Conservation (phyloP, 73 alveolate species). For the Paramecium pentaurelia region DNA sequence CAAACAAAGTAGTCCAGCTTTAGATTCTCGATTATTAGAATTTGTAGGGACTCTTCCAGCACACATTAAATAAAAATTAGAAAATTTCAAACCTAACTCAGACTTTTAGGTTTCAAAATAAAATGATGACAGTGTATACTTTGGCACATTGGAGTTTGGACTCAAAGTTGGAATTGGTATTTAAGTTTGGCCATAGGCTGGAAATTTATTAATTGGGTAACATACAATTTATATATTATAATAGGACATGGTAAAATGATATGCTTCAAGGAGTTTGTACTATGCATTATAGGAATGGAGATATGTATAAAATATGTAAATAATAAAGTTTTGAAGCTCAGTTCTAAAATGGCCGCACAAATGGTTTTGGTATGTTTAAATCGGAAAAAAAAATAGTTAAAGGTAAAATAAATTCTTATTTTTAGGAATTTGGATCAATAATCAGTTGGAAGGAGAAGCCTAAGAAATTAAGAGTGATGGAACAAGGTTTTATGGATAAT, state of each 20-base stretch:
- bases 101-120: background rate
- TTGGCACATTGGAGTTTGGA: background rate
- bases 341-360: background rate
- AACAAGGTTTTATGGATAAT: background rate
- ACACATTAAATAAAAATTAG: background rate
- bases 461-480: slow-evolving; percentile 17
- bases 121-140: background rate
- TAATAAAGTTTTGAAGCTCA: background rate
- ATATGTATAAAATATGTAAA: background rate
- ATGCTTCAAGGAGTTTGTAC: background rate
- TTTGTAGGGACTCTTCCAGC: background rate
- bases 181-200: slow-evolving; percentile 17
- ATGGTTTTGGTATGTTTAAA: slow-evolving; percentile 24
- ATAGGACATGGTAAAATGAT: background rate
- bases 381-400: slow-evolving; percentile 16
- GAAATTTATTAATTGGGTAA: slow-evolving; percentile 19
- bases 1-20: background rate
- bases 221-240: background rate
- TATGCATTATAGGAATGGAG: slow-evolving; percentile 30
- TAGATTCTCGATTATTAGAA: background rate
- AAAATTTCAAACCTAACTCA: background rate
- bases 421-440: slow-evolving; percentile 23
- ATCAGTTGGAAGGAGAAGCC: background rate
- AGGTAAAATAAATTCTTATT: background rate
- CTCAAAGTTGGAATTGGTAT: background rate